Base-by-base conservation (phyloP, 192 early-diverging fungal species). In the Coemansia sp. region DNA sequence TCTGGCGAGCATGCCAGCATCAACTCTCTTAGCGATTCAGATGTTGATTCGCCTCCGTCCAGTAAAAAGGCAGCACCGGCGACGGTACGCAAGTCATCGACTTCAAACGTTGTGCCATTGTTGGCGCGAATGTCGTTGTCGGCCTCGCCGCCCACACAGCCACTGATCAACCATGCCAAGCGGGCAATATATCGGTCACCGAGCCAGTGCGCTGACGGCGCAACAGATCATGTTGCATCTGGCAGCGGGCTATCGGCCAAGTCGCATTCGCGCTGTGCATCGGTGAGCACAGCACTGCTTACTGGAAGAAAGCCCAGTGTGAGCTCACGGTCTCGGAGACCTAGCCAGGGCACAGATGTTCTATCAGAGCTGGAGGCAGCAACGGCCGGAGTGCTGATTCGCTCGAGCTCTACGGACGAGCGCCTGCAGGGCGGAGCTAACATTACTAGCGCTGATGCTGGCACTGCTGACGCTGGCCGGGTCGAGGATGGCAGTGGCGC, bases 251-350 rank as follows among this genome's bases (percentile, higher is more conserved):
- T 47, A n/a, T 38, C 66, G 1, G 56, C 57, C 36, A 71, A 66
- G 42, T 65, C 68, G 36, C 77, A 80, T 37, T 80, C 77, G 18
- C 71, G 77, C 52, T 80, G 72, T 48, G 77, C 77, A 11, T 80
- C 77, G 17, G 68, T 62, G 11, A 67, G 60, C 18, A 70, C 69
- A 14, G 37, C 64, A 20, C 54, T 70, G 48, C 25, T 38, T 2
- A 48, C 57, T n/a, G 47, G 36, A 3, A 74, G 68, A n/a, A 68
- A 67, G 47, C n/a, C 40, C 23, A 6, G 42, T 17, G 38, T 56
- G 4, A 38, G 24, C 24, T 17, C 57, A 0, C 64, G 58, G 21
- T 61, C 67, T 1, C 61, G 72, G 10, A 44, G 77, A 14, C 77
- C 77, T 4, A 80, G 77, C 61, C 61, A 74, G 57, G 66, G 72